A percentile compares a stretch with the other conserved stretches of the same genome.
phyloP scores from a whole-genome alignment of 2,329 filamentous ascomycete species.

The Cordyceps farinosa region DNA sequence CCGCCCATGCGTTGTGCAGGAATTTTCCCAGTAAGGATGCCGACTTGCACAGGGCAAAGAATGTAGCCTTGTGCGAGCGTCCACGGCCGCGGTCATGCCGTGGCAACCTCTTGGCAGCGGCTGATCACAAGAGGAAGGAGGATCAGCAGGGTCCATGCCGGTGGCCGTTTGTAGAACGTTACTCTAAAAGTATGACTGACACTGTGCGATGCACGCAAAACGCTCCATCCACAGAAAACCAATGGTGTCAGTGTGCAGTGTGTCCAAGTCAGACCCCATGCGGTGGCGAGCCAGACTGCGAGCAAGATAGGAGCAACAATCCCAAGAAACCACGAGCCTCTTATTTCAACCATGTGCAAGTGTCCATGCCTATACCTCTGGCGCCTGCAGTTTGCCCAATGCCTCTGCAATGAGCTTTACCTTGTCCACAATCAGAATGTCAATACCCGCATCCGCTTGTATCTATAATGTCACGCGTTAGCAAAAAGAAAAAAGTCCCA shows the following conservation, averaged over 20 bases:
- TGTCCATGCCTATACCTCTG: background rate
- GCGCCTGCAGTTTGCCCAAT: background rate
- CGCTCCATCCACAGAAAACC: no score
- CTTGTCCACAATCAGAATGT: constrained; percentile 20
- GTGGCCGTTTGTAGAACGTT: background rate
- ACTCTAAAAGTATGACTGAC: background rate
- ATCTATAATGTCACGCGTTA: background rate
- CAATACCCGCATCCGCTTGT: constrained; percentile 20
- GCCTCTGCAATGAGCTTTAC: constrained; percentile 19
- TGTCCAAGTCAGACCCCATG: no score
- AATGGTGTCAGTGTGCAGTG: no score
- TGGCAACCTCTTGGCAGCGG: background rate
- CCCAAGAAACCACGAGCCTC: background rate
- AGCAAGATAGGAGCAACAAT: no score
- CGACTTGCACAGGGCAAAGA: background rate
- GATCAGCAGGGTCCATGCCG: constrained; percentile 1
- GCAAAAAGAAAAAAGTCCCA: no score
- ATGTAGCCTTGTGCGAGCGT: background rate
- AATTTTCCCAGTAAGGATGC: background rate
- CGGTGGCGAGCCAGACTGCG: background rate
- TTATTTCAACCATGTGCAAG: background rate
- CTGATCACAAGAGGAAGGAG: background rate
- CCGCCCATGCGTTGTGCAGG: no score
- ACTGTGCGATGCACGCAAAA: no score
- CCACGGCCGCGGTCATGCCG: background rate